phyloP scores from a whole-genome alignment of 177 flowering plant species.

The Vitis hybrid region DNA sequence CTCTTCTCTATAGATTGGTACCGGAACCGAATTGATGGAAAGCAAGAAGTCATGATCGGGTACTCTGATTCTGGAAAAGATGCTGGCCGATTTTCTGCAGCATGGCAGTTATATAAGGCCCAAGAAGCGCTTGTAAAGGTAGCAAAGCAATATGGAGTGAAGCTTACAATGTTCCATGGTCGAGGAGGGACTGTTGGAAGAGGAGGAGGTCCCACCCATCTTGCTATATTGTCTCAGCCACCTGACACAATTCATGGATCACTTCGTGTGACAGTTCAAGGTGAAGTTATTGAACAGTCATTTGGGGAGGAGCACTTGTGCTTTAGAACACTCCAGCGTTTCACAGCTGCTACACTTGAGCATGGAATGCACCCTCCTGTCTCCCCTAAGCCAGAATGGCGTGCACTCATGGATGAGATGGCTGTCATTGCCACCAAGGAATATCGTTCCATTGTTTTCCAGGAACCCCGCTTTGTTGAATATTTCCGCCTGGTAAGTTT shows the following conservation, averaged over 20 bases:
- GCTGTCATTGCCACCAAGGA: conserved; percentile 62
- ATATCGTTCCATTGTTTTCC: conserved; percentile 74
- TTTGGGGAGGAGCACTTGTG: conserved; percentile 89
- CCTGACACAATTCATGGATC: conserved; percentile 86
- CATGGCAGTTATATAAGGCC: conserved; percentile 81
- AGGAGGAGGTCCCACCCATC: conserved; percentile 94
- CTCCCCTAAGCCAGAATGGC: conserved; percentile 88
- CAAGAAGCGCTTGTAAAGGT: conserved; percentile 84
- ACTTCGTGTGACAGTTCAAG: conserved; percentile 84
- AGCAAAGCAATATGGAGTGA: conserved; percentile 71
- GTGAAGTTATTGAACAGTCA: conserved; percentile 87
- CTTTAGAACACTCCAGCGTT: conserved; percentile 84
- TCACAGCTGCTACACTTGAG: conserved; percentile 85
- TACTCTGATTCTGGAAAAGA: conserved; percentile 68
- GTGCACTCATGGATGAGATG: conserved; percentile 61
- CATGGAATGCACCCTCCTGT: conserved; percentile 86
- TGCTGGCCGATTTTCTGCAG: conserved; percentile 91
- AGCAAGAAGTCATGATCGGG: conserved; percentile 64
- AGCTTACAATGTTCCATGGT: conserved; percentile 92
- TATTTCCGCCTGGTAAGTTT: conserved; percentile 74
- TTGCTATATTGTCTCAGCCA: conserved; percentile 88
- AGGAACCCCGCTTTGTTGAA: conserved; percentile 84
- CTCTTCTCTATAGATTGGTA: conserved; percentile 79
- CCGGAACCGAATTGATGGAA: conserved; percentile 53
- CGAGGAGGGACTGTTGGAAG: conserved; percentile 92